Conservation (phyloP, 2,329 filamentous ascomycete genomes). For the Diplodia intermedia region DNA sequence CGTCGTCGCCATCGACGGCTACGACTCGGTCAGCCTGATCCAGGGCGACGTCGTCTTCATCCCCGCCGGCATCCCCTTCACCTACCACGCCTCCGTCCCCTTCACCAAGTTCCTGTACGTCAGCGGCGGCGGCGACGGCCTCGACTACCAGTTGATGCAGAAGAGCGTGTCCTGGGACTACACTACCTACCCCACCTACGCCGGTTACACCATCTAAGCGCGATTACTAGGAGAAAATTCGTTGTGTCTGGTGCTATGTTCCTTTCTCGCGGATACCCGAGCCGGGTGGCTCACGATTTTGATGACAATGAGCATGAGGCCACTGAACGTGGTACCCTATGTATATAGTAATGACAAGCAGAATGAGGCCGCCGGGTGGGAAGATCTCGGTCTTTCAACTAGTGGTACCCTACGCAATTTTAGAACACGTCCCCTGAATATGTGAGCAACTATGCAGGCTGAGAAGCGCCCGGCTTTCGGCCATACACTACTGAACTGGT, state of each 20-base stretch:
- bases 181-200: conserved; percentile 34
- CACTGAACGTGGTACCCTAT: neutral
- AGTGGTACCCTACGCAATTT: conserved; percentile 5
- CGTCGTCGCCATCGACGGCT: conserved; percentile 44
- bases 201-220: conserved; percentile 15
- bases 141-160: conserved; percentile 36
- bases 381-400: neutral
- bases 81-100: conserved; percentile 42
- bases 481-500: conserved; percentile 13
- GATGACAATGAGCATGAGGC: conserved; percentile 27
- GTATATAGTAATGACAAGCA: conserved; percentile 20
- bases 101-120: conserved; percentile 41
- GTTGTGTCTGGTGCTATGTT: conserved; percentile 12
- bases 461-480: neutral
- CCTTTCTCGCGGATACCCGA: conserved; percentile 21
- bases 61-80: conserved; percentile 44
- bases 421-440: too few species aligned
- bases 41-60: conserved; percentile 52
- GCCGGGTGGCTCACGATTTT: conserved; percentile 11
- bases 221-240: neutral
- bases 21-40: conserved; percentile 41
- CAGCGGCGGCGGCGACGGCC: conserved; percentile 36
- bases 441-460: neutral
- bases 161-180: conserved; percentile 36
- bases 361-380: conserved; percentile 8